Evolutionary conservation across 805 yeast species (phyloP).

Genomic region (Schwanniomyces sp.): DNA sequence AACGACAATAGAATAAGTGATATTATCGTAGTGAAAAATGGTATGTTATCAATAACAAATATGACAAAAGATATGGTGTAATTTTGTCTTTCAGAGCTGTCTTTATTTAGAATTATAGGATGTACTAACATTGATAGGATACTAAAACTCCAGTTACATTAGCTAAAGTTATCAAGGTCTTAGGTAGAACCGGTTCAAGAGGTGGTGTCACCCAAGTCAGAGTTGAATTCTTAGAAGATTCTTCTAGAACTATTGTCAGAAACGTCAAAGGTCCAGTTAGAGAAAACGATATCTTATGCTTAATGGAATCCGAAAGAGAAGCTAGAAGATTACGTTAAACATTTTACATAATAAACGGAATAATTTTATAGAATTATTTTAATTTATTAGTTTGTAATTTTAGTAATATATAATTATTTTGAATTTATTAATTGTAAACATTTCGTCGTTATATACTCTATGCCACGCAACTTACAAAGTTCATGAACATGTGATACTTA

Average conservation of each 20-base stretch:
- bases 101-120: background rate
- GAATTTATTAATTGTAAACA: background rate
- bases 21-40: constrained; percentile 3
- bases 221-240: constrained; percentile 48
- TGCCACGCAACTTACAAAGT: background rate
- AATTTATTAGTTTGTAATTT: constrained; percentile 4
- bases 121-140: constrained; percentile 34
- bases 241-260: constrained; percentile 50
- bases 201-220: constrained; percentile 76
- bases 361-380: background rate
- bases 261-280: constrained; percentile 53
- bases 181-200: constrained; percentile 99
- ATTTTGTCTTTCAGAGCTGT: background rate
- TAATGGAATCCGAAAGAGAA: constrained; percentile 99
- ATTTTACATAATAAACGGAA: background rate
- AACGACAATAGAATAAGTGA: background rate
- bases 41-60: background rate
- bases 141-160: constrained; percentile 92
- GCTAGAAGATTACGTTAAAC: constrained; percentile 88
- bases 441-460: background rate
- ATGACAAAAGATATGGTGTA: background rate
- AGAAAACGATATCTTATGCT: constrained; percentile 90
- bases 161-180: constrained; percentile 98
- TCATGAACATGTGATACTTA: background rate
- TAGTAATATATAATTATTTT: constrained; percentile 2